Base-by-base conservation (phyloP, 192 early-diverging fungal species). In the Podila epigama region DNA sequence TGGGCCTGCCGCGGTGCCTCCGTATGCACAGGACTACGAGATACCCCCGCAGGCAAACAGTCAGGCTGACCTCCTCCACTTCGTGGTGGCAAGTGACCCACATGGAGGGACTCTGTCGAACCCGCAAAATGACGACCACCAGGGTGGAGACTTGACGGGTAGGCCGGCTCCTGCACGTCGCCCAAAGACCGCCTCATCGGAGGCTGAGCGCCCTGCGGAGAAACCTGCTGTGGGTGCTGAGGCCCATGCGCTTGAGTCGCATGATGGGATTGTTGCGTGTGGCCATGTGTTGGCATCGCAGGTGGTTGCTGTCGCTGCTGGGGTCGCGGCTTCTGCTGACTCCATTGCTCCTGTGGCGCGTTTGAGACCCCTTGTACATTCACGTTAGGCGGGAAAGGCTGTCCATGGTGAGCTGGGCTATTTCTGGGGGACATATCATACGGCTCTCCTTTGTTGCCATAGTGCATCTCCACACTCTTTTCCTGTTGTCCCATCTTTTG, bases 341-440 rank as follows among this genome's bases (percentile, higher is more conserved):
- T 22, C 70, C 70, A 75, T 2, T 56, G 58, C 22, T 75, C 70
- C 11, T 25, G 29, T 18, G 29, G 70, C 25, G 50, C 48, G 27
- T 10, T 33, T 3, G n/a, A 6, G 7, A 48, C 28, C 4, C 7
- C 4, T 22, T 22, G 44, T 25, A 22, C 44, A 22, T 22, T 22
- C 2, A 22, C 7, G 4, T 48, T 48, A 4, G 60, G 41, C 22
- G n/a, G n/a, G n/a, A 51, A 16, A 4, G 63, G 58, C 22, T 54
- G 63, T 10, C 63, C 40, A 25, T n/a, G 31, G 16, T 50, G 3
- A 16, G 52, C 52, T 9, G 68, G 36, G 0, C 51, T 32, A 31
- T 54, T 20, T 54, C 27, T 20, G n/a, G 44, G 25, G 25, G 44
- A 22, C 11, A 22, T 18, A 48, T 48, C 44, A 22, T 22, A 20